These are phyloP conservation scores for Ocimum tenuiflorum DNA, from an alignment of 257 asterid species.

Conservation along the genomic window DNA sequence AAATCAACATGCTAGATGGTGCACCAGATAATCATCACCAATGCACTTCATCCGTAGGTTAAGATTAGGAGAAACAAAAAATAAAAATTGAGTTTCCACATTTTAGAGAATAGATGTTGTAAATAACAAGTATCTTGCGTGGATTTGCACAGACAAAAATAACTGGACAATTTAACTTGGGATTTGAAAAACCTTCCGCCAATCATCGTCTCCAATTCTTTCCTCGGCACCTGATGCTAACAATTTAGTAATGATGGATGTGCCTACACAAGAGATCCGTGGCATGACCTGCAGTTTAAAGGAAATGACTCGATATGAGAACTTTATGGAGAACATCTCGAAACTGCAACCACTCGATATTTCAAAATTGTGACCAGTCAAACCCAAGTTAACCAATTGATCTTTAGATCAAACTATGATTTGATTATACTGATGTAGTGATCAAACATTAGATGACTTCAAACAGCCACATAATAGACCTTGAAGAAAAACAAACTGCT, in stretches of 20 bases:
- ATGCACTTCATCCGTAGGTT: constrained; percentile 11
- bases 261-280: constrained; percentile 7
- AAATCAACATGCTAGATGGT: neutral
- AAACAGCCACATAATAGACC: neutral
- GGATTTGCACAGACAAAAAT: constrained; percentile 9
- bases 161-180: neutral
- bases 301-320: neutral
- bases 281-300: constrained; percentile 21
- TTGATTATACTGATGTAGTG: neutral
- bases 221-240: constrained; percentile 9
- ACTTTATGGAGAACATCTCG: neutral
- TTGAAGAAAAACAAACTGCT: neutral
- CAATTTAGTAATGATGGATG: neutral
- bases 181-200: constrained; percentile 9
- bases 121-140: constrained; percentile 13
- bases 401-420: neutral
- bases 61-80: neutral
- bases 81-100: constrained; percentile 9
- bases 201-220: constrained; percentile 11
- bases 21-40: constrained; percentile 4
- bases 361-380: neutral
- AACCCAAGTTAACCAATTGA: neutral
- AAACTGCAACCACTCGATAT: neutral
- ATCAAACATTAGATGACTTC: neutral
- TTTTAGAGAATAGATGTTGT: constrained; percentile 6